A percentile compares a stretch with the other conserved stretches of the same genome.
Conservation (phyloP, 2,329 filamentous ascomycete species). For the Cladobotryum mycophilum region DNA sequence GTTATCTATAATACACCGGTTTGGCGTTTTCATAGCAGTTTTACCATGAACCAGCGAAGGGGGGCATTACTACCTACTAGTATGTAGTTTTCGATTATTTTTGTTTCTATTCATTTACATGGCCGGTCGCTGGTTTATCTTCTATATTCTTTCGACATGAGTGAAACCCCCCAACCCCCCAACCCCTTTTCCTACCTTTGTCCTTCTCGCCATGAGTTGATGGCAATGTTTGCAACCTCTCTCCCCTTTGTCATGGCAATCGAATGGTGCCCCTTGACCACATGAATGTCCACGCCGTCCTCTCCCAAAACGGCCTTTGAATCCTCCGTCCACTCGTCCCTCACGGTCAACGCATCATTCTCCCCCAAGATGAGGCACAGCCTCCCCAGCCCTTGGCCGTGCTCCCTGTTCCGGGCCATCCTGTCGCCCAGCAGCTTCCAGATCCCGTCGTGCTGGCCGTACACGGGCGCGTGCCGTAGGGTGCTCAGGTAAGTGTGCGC, state of each 20-base stretch:
- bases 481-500: slow-evolving; percentile 64
- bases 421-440: slow-evolving; percentile 53
- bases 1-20: no score
- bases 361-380: slow-evolving; percentile 61
- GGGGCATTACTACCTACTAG: background rate
- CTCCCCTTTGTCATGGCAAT: slow-evolving; percentile 56
- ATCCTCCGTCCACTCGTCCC: slow-evolving; percentile 58
- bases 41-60: no score
- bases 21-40: no score
- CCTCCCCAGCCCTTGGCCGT: slow-evolving; percentile 32
- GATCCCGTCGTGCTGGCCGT: slow-evolving; percentile 47
- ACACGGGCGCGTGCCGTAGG: slow-evolving; percentile 64
- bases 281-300: slow-evolving; percentile 49
- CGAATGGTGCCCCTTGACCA: slow-evolving; percentile 62
- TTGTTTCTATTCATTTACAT: background rate
- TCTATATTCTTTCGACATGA: background rate
- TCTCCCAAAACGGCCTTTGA: slow-evolving; percentile 49
- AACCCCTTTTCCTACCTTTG: background rate
- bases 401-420: slow-evolving; percentile 30
- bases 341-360: slow-evolving; percentile 60
- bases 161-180: background rate
- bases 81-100: background rate
- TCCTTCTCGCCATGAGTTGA: slow-evolving; percentile 27
- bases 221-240: slow-evolving; percentile 44
- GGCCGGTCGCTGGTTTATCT: background rate